Evolutionary conservation across 495 filamentous ascomycete genomes (phyloP).

Genomic region (Penicillium simplicissimum): DNA sequence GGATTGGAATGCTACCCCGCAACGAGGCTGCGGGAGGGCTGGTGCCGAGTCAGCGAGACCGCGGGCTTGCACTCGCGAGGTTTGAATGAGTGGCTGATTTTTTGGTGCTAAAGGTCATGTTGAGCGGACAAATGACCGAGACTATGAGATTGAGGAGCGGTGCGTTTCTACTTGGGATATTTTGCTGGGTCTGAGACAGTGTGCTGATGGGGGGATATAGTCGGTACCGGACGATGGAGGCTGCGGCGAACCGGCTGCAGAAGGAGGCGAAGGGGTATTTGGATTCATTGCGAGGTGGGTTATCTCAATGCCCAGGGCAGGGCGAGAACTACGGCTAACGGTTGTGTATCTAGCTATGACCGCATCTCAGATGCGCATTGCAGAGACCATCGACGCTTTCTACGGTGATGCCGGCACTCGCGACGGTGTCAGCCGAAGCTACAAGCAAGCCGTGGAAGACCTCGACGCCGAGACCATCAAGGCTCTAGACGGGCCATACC

Average conservation of each 20-base stretch:
- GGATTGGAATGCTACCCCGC: conserved; percentile 23
- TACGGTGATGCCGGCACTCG: conserved; percentile 94
- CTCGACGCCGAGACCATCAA: conserved; percentile 98
- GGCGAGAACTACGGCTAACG: neutral
- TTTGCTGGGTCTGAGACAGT: neutral
- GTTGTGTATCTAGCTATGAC: conserved; percentile 75
- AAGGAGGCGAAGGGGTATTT: conserved; percentile 98
- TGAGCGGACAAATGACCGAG: conserved; percentile 95
- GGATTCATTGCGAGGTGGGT: conserved; percentile 84
- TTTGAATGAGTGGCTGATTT: neutral
- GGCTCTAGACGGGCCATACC: conserved; percentile 94
- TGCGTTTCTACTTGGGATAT: conserved; percentile 35
- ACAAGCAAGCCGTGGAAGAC: conserved; percentile 97
- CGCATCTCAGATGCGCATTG: conserved; percentile 98
- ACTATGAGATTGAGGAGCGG: conserved; percentile 98
- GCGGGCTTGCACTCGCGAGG: neutral
- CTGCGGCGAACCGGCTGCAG: conserved; percentile 84
- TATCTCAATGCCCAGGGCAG: neutral
- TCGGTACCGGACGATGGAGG: conserved; percentile 95
- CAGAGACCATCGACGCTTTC: conserved; percentile 98
- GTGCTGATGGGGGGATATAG: conserved; percentile 44
- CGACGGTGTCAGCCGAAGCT: conserved; percentile 91
- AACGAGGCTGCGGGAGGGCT: conserved; percentile 18
- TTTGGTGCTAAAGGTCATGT: conserved; percentile 68
- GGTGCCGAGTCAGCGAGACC: neutral